Evolutionary conservation across 148 eudicot species (phyloP), one percentile per base, ranked within the genome.

Genomic region (Limonium bicolor): DNA sequence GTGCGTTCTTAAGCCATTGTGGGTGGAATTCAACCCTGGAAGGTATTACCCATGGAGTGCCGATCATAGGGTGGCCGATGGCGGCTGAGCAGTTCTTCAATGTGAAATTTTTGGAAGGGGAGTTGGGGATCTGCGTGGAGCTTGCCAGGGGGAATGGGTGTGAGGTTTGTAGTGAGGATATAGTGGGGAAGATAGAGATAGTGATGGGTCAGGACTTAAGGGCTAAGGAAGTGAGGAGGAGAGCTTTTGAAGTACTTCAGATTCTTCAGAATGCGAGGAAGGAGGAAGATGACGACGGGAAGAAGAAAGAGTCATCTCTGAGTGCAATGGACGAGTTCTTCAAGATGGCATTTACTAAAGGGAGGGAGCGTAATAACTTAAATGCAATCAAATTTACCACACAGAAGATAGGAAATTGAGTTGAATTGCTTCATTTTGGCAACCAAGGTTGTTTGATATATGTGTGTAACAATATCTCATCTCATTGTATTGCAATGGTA

Each of bases 1-100:
- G 55, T 0, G 73, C 48, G 16, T 72, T 77, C 36, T 3, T 77
- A n/a, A 69, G 59, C 27, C 79, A 77, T 26, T 72, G 76, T 21
- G 78, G 84, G n/a, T 77, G 79, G 84, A 77, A 77, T 37, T 77
- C 84, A 19, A 64, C 64, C 9, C 55, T 77, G 10, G 76, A 77
- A 49, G 43, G 68, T 6, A 61, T 77, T 1, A 57, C 54, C 21
- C 20, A 27, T 7, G 79, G 76, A 2, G 71, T 77, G 44, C 68
- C 76, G 27, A 1, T 77, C 7, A 35, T 77, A 0, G 71, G 79
- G 19, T 77, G 84, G 84, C 79, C 84, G 12, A 63, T 77, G 67
- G 64, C 58, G 4, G 76, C 55, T 0, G 84, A 77, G 55, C 84
- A 77, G 29, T 72, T 66, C 42, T 69, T 53, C 56, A 72, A 65